Base-by-base conservation (phyloP, 1,139 yeast genomes). In the Eremothecium gossypii region DNA sequence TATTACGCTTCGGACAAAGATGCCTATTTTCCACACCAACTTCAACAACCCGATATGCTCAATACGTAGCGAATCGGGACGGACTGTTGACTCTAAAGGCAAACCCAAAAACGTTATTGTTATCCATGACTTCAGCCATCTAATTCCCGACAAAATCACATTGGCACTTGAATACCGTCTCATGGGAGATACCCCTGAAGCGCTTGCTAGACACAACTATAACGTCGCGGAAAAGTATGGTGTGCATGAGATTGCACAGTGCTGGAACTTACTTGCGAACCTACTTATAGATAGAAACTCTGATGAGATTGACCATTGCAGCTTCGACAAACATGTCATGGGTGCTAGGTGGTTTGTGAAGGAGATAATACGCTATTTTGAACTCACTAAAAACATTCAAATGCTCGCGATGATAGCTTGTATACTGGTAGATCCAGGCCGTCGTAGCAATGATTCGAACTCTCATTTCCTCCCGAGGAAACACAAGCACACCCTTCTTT, bases 401-500 rank as follows among this genome's bases (percentile, higher is more conserved):
- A 86, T 89, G 95, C 67, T 91, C 14, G 96, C 95, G 1, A 82
- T 84, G 84, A 64, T 87, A 57, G 77, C 93, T 2, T 85, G 95
- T 63, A 72, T 86, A 2, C 51, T 70, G 1, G 54, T 57, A 6
- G 51, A 44, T 14, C 44, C 57, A 53, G 44, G 55, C 37, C 39
- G 41, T 26, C 27, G 39, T 23, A 38, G 14, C 30, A 17, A 26
- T 30, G 27, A 2, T 27, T 23, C 9, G 14, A n/a, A 7, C 8
- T 10, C 11, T 30, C 14, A 29, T 30, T 8, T 5, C 5, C 20
- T 9, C 13, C 10, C 29, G 9, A 27, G 14, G 17, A 26, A 8
- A 11, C 26, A 35, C 23, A 41, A 33, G 27, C 42, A 41, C 23
- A 29, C 39, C 10, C 36, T 40, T 5, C 36, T 44, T 8, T 45